Percentiles rank a stretch among this genome's conserved stretches.
Conservation (phyloP, 257 asterid species). For the Gentiana dahurica region DNA sequence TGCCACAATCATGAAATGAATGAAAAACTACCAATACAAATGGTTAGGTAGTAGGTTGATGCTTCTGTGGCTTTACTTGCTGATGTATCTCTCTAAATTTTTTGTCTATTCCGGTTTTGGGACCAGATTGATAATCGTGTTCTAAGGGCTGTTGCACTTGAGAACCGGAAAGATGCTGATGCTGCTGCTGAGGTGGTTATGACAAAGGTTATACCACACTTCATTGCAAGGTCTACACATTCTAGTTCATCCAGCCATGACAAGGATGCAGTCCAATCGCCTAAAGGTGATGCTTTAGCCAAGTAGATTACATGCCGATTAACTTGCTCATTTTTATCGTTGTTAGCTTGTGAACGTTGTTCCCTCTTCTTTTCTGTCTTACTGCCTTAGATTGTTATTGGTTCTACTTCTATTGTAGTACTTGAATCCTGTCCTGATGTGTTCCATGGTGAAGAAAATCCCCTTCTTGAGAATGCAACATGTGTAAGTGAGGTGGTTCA, state of each 20-base stretch:
- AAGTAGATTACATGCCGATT: too few species aligned
- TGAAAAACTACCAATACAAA: too few species aligned
- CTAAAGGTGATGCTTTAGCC: slow-evolving; percentile 22
- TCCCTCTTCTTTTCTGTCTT: too few species aligned
- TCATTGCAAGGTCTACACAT: slow-evolving; percentile 21
- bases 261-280: slow-evolving; percentile 10
- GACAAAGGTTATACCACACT: slow-evolving; percentile 57
- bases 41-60: too few species aligned
- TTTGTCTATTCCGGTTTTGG: neutral
- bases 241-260: slow-evolving; percentile 19
- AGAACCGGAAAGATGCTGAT: slow-evolving; percentile 57
- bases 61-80: too few species aligned
- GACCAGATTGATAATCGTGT: slow-evolving; percentile 64
- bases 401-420: too few species aligned
- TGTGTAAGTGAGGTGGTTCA: slow-evolving; percentile 18
- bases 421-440: slow-evolving; percentile 11
- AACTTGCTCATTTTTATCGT: too few species aligned
- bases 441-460: slow-evolving; percentile 4
- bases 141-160: slow-evolving; percentile 75
- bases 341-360: too few species aligned
- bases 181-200: slow-evolving; percentile 65
- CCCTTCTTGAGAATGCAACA: slow-evolving; percentile 4
- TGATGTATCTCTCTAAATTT: too few species aligned
- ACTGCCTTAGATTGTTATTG: too few species aligned
- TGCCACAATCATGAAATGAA: too few species aligned